phyloP scores from a whole-genome alignment of 148 eudicot genomes.

The Vaccinium corymbosum region DNA sequence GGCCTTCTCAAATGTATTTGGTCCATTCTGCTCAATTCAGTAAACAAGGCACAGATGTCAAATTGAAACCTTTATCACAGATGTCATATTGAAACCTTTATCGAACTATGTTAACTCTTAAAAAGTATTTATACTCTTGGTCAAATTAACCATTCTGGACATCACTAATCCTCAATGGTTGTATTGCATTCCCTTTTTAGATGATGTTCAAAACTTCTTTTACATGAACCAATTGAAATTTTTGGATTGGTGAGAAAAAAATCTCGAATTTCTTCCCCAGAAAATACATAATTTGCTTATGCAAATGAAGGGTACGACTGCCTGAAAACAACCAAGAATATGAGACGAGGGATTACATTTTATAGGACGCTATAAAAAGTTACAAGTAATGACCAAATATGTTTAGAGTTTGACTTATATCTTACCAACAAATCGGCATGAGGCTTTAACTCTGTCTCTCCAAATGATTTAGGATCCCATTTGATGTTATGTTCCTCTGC shows the following conservation, averaged over 20 bases:
- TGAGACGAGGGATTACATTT: background rate
- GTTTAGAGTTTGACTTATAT: background rate
- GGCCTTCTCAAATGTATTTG: slow-evolving; percentile 35
- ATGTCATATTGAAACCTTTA: background rate
- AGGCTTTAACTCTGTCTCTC: slow-evolving; percentile 53
- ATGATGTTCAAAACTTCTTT: background rate
- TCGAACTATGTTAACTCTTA: background rate
- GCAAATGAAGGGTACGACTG: background rate
- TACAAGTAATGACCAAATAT: background rate
- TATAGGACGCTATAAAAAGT: background rate
- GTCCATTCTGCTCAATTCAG: slow-evolving; percentile 50
- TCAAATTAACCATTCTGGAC: background rate
- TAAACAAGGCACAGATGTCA: background rate
- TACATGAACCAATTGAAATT: background rate
- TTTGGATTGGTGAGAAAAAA: background rate
- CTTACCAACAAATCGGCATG: slow-evolving; percentile 56
- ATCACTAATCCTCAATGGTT: background rate
- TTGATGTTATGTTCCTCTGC: slow-evolving; percentile 81
- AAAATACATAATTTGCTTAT: background rate
- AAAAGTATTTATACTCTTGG: background rate
- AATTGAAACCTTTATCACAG: background rate
- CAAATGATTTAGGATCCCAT: slow-evolving; percentile 76
- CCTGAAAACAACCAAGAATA: background rate
- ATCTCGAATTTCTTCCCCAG: background rate
- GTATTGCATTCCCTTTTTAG: background rate